phyloP scores from a whole-genome alignment of 768 basidiomycete species.

The Gymnopilus dilepis region DNA sequence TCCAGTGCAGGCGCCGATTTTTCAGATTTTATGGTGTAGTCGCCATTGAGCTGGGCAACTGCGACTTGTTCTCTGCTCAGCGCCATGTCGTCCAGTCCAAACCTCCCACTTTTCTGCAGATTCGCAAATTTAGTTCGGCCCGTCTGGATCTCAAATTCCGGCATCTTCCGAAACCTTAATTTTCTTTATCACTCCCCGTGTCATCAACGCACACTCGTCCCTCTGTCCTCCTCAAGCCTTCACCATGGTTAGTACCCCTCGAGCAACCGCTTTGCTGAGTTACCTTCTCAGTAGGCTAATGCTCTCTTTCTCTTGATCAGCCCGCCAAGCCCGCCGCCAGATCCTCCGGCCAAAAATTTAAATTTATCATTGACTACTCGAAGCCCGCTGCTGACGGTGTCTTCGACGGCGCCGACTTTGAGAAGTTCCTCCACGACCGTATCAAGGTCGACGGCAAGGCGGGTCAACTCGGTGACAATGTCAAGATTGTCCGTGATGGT shows the following conservation, averaged over 20 bases:
- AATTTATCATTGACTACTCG: constrained; percentile 87
- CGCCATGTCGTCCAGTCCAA: constrained; percentile 41
- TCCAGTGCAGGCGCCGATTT: constrained; percentile 75
- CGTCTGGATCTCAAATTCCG: constrained; percentile 22
- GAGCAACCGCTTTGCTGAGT: constrained; percentile 22
- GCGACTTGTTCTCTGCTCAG: constrained; percentile 73
- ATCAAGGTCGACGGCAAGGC: constrained; percentile 94
- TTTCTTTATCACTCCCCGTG: constrained; percentile 36
- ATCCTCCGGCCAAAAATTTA: constrained; percentile 61
- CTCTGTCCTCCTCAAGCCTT: constrained; percentile 36
- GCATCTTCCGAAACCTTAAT: constrained; percentile 40
- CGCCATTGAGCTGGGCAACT: constrained; percentile 73
- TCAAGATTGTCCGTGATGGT: constrained; percentile 91
- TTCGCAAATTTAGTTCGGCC: constrained; percentile 19
- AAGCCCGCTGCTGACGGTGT: constrained; percentile 71
- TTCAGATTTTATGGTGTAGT: constrained; percentile 86
- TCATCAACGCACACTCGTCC: not conserved
- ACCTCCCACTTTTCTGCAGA: constrained; percentile 14
- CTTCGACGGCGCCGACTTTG: constrained; percentile 65
- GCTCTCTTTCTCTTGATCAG: constrained; percentile 47
- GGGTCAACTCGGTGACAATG: constrained; percentile 88
- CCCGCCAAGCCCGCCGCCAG: constrained; percentile 66
- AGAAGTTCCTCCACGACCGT: constrained; percentile 92
- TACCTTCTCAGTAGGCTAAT: constrained; percentile 55
- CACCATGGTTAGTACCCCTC: constrained; percentile 11